A percentile compares a stretch with the other conserved stretches of the same genome.
These are phyloP conservation scores for Rhodocollybia butyracea DNA, from an alignment of 768 basidiomycete genomes.

Conservation along the genomic window DNA sequence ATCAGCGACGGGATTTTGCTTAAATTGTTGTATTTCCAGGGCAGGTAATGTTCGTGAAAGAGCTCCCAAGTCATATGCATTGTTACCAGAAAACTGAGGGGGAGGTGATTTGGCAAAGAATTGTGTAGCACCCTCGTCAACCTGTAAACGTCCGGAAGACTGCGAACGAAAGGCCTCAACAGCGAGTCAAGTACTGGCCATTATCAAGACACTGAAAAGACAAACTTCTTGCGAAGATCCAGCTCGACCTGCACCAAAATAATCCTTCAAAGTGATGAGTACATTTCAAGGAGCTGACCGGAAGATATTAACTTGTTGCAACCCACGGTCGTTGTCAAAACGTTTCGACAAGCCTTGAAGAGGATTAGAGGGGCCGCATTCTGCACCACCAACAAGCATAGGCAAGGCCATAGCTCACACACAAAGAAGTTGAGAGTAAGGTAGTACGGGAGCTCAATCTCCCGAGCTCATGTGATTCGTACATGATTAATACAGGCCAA, in stretches of 20 bases:
- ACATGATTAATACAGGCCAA: neutral
- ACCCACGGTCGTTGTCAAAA: constrained; percentile 75
- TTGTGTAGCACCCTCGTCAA: constrained; percentile 60
- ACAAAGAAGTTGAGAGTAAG: no score
- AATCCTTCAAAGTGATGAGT: constrained; percentile 47
- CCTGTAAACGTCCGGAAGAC: constrained; percentile 31
- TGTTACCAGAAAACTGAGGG: constrained; percentile 31
- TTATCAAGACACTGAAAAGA: neutral
- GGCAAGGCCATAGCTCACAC: constrained; percentile 65
- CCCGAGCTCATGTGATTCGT: constrained; percentile 6
- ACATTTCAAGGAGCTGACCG: constrained; percentile 8
- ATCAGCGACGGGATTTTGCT: neutral
- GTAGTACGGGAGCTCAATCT: neutral
- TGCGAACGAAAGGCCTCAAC: constrained; percentile 63
- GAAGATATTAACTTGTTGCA: constrained; percentile 60
- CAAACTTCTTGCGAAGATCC: constrained; percentile 64
- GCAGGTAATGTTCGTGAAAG: constrained; percentile 47
- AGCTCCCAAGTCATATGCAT: constrained; percentile 58
- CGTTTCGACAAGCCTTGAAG: constrained; percentile 76
- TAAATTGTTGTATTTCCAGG: constrained; percentile 7
- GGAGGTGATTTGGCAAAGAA: constrained; percentile 52
- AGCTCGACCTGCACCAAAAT: constrained; percentile 58
- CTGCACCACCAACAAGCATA: constrained; percentile 70
- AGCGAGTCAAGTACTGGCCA: neutral
- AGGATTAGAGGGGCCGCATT: constrained; percentile 86